These are phyloP conservation scores for Prosopis cineraria DNA, from an alignment of 306 rosid genomes.

Conservation along the genomic window DNA sequence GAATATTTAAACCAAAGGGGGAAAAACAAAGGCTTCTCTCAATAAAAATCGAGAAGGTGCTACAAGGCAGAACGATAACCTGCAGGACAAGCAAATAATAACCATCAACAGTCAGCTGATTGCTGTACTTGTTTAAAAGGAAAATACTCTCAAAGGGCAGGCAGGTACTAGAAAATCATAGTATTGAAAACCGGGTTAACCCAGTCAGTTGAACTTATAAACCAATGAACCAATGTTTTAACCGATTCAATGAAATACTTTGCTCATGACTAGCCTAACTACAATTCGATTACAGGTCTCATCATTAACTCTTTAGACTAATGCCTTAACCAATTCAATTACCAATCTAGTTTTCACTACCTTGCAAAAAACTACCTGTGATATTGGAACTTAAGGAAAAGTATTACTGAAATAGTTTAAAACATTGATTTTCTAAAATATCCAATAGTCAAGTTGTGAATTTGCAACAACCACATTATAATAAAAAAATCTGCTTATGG, in stretches of 20 bases:
- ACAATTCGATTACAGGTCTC: too few relatives aligned
- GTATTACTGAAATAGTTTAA: not conserved
- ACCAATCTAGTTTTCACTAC: too few relatives aligned
- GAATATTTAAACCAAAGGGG: not conserved
- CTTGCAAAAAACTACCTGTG: not conserved
- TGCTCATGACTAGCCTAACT: too few relatives aligned
- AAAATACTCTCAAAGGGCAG: not conserved
- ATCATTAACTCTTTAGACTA: too few relatives aligned
- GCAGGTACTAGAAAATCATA: conserved; percentile 12
- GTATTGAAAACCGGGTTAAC: too few relatives aligned
- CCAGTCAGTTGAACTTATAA: too few relatives aligned
- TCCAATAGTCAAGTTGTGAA: conserved; percentile 5
- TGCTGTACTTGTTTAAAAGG: not conserved
- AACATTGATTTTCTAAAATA: conserved; percentile 9
- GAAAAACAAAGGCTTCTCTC: conserved; percentile 37
- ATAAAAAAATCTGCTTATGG: not conserved
- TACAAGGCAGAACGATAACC: conserved; percentile 42
- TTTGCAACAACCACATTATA: not conserved
- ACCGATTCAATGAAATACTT: too few relatives aligned
- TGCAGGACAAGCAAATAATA: conserved; percentile 39
- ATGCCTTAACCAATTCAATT: too few relatives aligned
- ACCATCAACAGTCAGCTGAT: conserved; percentile 7
- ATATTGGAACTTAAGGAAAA: conserved; percentile 13
- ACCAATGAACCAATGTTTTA: too few relatives aligned
- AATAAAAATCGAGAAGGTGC: conserved; percentile 52